Base-by-base conservation (phyloP, 139 green algal species). In the Yamagishiella unicocca region DNA sequence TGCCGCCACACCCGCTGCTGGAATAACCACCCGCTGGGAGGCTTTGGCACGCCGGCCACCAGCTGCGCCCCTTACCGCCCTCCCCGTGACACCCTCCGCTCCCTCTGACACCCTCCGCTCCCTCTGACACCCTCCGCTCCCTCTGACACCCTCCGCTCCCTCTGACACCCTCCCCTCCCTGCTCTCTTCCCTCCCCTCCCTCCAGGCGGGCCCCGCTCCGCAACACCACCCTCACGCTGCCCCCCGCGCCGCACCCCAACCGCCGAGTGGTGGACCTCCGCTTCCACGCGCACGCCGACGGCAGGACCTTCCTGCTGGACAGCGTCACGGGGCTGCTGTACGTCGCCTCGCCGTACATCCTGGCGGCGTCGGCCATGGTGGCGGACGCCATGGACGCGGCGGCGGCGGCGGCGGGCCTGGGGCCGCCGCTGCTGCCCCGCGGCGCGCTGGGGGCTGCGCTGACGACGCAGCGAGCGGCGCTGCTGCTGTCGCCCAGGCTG, bases 221-320 rank as follows among this genome's bases (percentile, higher is more conserved):
- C 8, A 1, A 24, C 45, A 40, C 33, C 40, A 31, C 43, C 9
- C 64, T 78, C 37, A 87, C 81, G 43, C 64, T 70, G 2, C 81
- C 64, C 31, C 81, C 81, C 37, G 43, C 45, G 17, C 66, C 66
- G 45, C 81, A 87, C 81, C 81, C 81, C 64, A 45, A 78, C 64
- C 81, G 81, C 21, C 81, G 66, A 22, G 4, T 70, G 7, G 46
- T 87, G 43, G 81, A 87, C 43, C 45, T 87, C 8, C 22, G 33
- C 6, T 78, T 75, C 31, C 35, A 87, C 62, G 66, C 53, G 1
- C 81, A 87, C 67, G 42, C 81, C 1, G 81, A 87, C 45, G 81
- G 81, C 45, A 64, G 81, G 29, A 68, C 64, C 2, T 78, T 87
- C 64, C 81, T 87, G 62, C 62, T 87, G 64, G 81, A 87, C 24